A percentile compares a stretch with the other conserved stretches of the same genome.
These are phyloP conservation scores for Kodamaea fungicola DNA, from an alignment of 1,139 yeast species.

Conservation along the genomic window DNA sequence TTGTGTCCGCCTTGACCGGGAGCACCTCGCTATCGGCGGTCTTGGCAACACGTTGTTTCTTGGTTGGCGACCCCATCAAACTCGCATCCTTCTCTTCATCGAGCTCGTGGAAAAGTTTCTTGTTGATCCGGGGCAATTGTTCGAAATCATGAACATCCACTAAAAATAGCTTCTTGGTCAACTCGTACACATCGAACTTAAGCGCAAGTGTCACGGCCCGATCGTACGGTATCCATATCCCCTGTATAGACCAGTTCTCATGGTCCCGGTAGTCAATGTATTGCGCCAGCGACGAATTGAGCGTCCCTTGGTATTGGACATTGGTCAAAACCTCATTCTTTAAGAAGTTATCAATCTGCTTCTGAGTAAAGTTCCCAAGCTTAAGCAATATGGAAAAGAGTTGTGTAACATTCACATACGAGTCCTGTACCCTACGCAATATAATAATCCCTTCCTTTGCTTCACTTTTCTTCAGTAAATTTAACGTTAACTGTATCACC, in stretches of 20 bases:
- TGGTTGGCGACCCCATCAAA: constrained; percentile 16
- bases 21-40: background rate
- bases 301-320: constrained; percentile 29
- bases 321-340: constrained; percentile 32
- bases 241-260: constrained; percentile 25
- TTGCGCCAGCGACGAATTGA: constrained; percentile 11
- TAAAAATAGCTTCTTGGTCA: constrained; percentile 37
- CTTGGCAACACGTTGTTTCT: constrained; percentile 12
- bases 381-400: constrained; percentile 31
- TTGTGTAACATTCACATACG: constrained; percentile 41
- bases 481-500: constrained; percentile 34
- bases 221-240: constrained; percentile 46
- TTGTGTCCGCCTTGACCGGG: background rate
- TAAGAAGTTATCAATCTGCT: constrained; percentile 29
- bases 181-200: constrained; percentile 40
- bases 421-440: constrained; percentile 44
- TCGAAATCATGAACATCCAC: constrained; percentile 48
- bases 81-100: constrained; percentile 11
- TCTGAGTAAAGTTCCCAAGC: constrained; percentile 23
- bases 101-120: constrained; percentile 6
- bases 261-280: constrained; percentile 30
- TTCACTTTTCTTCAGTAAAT: constrained; percentile 7
- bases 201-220: constrained; percentile 41
- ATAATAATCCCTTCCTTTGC: constrained; percentile 17
- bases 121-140: constrained; percentile 27